Evolutionary conservation across 306 rosid species (phyloP), one percentile per base, ranked within the genome.

Genomic region (Dicorynia guianensis): DNA sequence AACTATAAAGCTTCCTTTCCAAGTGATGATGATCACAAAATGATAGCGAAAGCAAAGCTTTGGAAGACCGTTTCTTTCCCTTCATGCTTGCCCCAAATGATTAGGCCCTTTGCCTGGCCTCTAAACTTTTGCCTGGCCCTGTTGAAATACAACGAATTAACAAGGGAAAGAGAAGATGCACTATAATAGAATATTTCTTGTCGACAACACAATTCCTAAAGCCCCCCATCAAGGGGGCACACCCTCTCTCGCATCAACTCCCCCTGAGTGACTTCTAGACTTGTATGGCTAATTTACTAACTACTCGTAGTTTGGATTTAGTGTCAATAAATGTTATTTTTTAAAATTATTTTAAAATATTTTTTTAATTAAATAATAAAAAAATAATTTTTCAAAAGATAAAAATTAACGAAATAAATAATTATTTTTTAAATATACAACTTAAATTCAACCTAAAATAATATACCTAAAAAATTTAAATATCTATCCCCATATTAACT

Each of bases 1-100:
- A 89, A 81, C 79, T 82, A 78, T 79, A 87, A 87, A 84, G 88
- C 90, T 82, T 90, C 84, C 87, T 84, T 87, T 87, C 76, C 83
- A 84, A 86, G 88, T 66, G 85, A 86, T 69, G 71, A 84, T 81
- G 84, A 86, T 87, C 81, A 58, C 82, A 77, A 65, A 81, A 85
- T 87, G 90, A 87, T 80, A 71, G 87, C 80, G 90, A 87, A 84
- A 87, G 80, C 57, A 76, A 82, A 76, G 85, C 77, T 56, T 80
- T 71, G 85, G 72, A 74, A 83, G 76, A 72, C 61, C 79, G 50
- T 82, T 84, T 56, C 77, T 78, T 73, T 62, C 48, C 55, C 79
- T 80, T 77, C 85, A 80, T 81, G 75, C 85, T 81, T 76, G 55
- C 75, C 81, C 89, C 83, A 82, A 89, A 89, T 87, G 82, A 87